These are phyloP conservation scores for Gossypium lobatum DNA, from an alignment of 441 rosid genomes.

Conservation along the genomic window DNA sequence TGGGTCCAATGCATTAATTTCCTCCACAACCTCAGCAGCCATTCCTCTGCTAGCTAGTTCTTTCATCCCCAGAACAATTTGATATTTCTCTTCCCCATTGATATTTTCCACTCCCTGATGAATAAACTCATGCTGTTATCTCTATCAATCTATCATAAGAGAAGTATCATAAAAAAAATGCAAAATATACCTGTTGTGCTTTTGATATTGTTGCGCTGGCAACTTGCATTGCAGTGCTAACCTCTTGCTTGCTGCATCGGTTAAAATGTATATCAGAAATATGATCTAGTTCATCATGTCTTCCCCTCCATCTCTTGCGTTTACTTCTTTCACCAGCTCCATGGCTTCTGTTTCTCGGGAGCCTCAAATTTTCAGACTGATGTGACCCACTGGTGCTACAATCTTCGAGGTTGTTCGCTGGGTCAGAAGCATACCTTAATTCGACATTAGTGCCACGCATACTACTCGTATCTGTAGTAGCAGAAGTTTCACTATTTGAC, in stretches of 20 bases:
- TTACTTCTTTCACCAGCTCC: slow-evolving; percentile 61
- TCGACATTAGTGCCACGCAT: slow-evolving; percentile 45
- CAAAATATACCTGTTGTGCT: slow-evolving; percentile 36
- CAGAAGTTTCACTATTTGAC: slow-evolving; percentile 51
- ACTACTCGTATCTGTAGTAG: slow-evolving; percentile 36
- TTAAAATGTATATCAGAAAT: slow-evolving; percentile 34
- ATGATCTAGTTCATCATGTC: slow-evolving; percentile 52
- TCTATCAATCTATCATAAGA: background rate
- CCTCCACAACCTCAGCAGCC: slow-evolving; percentile 76
- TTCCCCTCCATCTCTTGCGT: slow-evolving; percentile 90
- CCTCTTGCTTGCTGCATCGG: slow-evolving; percentile 35
- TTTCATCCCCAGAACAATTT: slow-evolving; percentile 69
- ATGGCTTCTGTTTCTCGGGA: slow-evolving; percentile 45
- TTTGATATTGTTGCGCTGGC: slow-evolving; percentile 19
- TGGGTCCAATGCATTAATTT: slow-evolving; percentile 69
- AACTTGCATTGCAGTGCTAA: slow-evolving; percentile 18
- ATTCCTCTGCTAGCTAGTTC: slow-evolving; percentile 77
- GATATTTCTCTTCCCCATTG: slow-evolving; percentile 47
- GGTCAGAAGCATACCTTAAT: slow-evolving; percentile 47
- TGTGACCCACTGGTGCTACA: slow-evolving; percentile 83
- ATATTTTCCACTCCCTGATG: slow-evolving; percentile 36
- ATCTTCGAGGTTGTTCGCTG: slow-evolving; percentile 44
- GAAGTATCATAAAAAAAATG: background rate
- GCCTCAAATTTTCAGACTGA: slow-evolving; percentile 39
- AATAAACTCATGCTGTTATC: slow-evolving; percentile 7